Conservation (phyloP, 495 filamentous ascomycete genomes). For the Amorphotheca resinae region DNA sequence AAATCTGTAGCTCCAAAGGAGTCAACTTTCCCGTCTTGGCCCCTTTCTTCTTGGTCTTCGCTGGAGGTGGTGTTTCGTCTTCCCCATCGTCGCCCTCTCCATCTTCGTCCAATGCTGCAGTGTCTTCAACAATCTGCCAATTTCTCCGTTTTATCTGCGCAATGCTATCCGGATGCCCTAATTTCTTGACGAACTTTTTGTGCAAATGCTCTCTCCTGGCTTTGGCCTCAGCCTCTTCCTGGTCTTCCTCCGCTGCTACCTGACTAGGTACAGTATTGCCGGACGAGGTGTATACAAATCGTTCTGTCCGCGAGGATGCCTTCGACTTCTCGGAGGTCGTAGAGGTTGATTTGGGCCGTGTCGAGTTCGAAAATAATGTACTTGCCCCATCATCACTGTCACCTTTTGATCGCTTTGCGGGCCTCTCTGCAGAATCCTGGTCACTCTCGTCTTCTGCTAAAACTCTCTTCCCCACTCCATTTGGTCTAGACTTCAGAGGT, state of each 20-base stretch:
- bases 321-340: constrained; percentile 1
- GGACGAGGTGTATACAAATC: constrained; percentile 32
- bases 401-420: constrained; percentile 31
- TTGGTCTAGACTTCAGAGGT: not conserved
- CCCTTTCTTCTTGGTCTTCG: constrained; percentile 42
- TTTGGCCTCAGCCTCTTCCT: constrained; percentile 30
- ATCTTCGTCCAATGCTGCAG: constrained; percentile 32
- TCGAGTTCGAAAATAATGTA: constrained; percentile 7
- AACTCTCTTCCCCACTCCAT: constrained; percentile 25
- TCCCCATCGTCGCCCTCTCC: constrained; percentile 38
- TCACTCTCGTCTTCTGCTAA: constrained; percentile 31
- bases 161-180: constrained; percentile 73
- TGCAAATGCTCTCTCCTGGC: constrained; percentile 59
- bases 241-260: constrained; percentile 33
- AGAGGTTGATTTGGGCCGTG: not conserved
- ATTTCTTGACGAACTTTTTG: constrained; percentile 75
- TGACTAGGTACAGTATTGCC: constrained; percentile 16
- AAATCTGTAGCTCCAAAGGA: constrained; percentile 83
- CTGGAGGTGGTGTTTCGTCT: constrained; percentile 35
- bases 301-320: constrained; percentile 26
- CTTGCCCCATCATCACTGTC: constrained; percentile 20
- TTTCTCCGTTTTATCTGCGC: constrained; percentile 50
- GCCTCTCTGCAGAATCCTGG: constrained; percentile 23
- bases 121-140: constrained; percentile 38
- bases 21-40: constrained; percentile 78